phyloP scores from a whole-genome alignment of 345 rosid species.

The Punica granatum region DNA sequence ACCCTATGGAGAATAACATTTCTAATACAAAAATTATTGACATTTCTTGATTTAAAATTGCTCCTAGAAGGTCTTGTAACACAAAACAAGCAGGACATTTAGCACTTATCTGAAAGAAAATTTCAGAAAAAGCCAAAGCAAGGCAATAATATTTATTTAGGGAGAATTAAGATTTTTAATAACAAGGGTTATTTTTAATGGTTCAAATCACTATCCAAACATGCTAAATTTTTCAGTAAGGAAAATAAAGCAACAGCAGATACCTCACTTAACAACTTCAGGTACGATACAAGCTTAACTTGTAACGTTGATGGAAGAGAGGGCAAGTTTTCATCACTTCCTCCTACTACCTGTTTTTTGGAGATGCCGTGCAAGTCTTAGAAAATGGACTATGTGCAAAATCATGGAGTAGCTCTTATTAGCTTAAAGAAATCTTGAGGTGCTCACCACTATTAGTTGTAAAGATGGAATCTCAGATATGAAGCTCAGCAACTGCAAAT shows the following conservation, averaged over 20 bases:
- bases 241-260: neutral
- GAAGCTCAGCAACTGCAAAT: conserved; percentile 69
- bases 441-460: conserved; percentile 65
- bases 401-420: neutral
- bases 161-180: neutral
- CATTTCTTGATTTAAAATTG: neutral
- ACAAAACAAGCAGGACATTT: neutral
- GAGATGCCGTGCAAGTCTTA: conserved; percentile 7
- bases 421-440: neutral
- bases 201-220: neutral
- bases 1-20: neutral
- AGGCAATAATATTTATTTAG: neutral
- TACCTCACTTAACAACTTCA: conserved; percentile 59
- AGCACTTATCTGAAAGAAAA: neutral
- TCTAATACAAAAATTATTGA: neutral
- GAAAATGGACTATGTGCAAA: neutral
- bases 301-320: conserved; percentile 51
- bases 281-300: conserved; percentile 52
- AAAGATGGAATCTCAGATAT: conserved; percentile 67
- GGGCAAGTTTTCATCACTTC: conserved; percentile 56
- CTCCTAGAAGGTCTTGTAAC: neutral
- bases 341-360: conserved; percentile 68
- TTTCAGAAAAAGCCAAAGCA: neutral
- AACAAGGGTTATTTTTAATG: neutral
- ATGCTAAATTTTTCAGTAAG: neutral